Evolutionary conservation across 2,329 filamentous ascomycete genomes (phyloP), one percentile per base, ranked within the genome.

Genomic region (Sporothrix phasma): DNA sequence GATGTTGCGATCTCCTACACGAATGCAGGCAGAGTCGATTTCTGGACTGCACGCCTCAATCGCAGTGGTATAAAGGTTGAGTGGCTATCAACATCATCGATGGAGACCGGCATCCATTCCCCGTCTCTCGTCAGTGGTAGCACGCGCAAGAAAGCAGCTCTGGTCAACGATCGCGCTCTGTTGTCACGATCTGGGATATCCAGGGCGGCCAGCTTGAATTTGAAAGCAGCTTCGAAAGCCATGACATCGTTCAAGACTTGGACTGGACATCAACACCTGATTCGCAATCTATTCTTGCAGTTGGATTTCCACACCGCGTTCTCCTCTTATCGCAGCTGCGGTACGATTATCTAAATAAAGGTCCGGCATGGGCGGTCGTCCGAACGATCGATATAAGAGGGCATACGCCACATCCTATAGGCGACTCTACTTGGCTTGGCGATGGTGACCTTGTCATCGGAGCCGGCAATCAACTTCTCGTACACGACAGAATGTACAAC

Each of bases 231-330:
- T 94, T 92, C 68, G 82, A 88, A 68, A 80, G 81, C 13, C 82
- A 88, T 66, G 88, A 94, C 69, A 83, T 81, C 5, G 91, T 97
- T 46, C 86, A 88, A 67, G 92, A 96, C 73, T 82, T 97, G 13
- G 92, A 96, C 73, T 97, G 93, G 93, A 93, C 92, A 0, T 93
- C 90, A 3, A 96, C 92, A 0, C 91, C 91, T 0, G 90, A 96
- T 73, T 86, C 86, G 58, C 91, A 96, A 71, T 93, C 90, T 1
- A 92, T 97, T 63, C 79, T 97, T 22, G 90, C 92, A 0, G 90
- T 97, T n/a, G 92, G 92, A 0, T 96, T 96, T 71, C 87, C 88
- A n/a, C 89, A 92, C 68, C 85, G 88, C 64, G 88, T 97, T 5
- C 76, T 95, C 34, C 80, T 97, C 2, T 82, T 96, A 29, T 88